Conservation (phyloP, 495 filamentous ascomycete species). For the Penicillium canescens region DNA sequence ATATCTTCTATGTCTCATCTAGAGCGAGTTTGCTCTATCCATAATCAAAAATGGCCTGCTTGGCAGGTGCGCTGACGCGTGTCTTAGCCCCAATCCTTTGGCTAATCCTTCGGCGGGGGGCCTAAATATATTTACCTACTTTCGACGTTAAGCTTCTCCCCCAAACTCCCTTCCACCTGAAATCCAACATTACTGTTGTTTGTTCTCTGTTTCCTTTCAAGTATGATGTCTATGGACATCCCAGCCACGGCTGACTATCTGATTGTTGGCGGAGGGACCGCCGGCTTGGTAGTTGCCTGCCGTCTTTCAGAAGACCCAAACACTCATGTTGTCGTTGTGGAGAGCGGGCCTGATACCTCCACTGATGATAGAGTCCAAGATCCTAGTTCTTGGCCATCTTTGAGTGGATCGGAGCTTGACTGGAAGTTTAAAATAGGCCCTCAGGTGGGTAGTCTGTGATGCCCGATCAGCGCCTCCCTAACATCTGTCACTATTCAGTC, state of each 20-base stretch:
- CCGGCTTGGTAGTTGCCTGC: slow-evolving; percentile 49
- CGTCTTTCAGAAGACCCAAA: slow-evolving; percentile 45
- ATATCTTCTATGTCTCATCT: too few species aligned
- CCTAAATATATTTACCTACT: too few species aligned
- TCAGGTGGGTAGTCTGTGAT: slow-evolving; percentile 35
- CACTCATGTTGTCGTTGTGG: slow-evolving; percentile 49
- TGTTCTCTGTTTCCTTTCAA: not conserved
- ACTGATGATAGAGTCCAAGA: slow-evolving; percentile 42
- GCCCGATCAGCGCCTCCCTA: not conserved
- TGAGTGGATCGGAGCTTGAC: slow-evolving; percentile 50
- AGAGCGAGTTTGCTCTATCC: too few species aligned
- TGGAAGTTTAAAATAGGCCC: slow-evolving; percentile 53
- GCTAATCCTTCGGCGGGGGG: too few species aligned
- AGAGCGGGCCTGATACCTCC: slow-evolving; percentile 49
- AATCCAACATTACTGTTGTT: too few species aligned
- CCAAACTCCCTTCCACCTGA: too few species aligned
- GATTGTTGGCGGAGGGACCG: slow-evolving; percentile 46
- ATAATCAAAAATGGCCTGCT: too few species aligned
- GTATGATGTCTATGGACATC: slow-evolving; percentile 1
- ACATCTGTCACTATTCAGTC: slow-evolving; percentile 8
- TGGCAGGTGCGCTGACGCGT: too few species aligned
- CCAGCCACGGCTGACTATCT: slow-evolving; percentile 28
- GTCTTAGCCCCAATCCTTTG: too few species aligned
- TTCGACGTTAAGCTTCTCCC: too few species aligned
- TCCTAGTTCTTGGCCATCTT: slow-evolving; percentile 37